Evolutionary conservation across 805 yeast species (phyloP).

Genomic region (Suhomyces pyralidae): DNA sequence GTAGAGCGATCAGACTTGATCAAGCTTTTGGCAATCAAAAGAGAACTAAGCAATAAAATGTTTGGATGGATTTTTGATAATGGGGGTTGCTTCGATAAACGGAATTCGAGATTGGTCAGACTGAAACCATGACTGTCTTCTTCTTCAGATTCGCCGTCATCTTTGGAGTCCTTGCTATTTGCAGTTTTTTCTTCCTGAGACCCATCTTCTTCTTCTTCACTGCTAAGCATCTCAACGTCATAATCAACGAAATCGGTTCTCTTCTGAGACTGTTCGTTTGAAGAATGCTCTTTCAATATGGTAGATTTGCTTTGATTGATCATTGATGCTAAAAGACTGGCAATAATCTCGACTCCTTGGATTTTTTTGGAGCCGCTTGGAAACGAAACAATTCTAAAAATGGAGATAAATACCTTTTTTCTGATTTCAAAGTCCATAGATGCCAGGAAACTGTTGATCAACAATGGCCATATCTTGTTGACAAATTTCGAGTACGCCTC

Average conservation of each 20-base stretch:
- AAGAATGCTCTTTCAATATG: constrained; percentile 12
- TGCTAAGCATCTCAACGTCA: constrained; percentile 10
- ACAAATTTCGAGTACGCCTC: constrained; percentile 35
- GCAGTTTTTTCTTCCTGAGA: constrained; percentile 2
- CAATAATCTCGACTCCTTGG: constrained; percentile 32
- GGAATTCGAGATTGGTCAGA: neutral
- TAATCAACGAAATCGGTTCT: constrained; percentile 2
- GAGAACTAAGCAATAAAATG: constrained; percentile 48
- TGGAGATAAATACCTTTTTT: constrained; percentile 50
- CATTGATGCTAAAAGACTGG: constrained; percentile 56
- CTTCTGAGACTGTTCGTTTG: neutral
- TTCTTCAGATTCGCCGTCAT: neutral
- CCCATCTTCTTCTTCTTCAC: constrained; percentile 8
- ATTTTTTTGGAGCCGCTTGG: constrained; percentile 30
- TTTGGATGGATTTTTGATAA: constrained; percentile 26
- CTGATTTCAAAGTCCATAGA: constrained; percentile 68
- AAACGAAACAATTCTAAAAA: constrained; percentile 51
- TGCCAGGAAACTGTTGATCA: constrained; percentile 66
- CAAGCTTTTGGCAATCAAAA: constrained; percentile 46
- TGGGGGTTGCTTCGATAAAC: neutral
- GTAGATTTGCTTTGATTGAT: constrained; percentile 50
- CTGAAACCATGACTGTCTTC: neutral
- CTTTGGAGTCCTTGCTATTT: constrained; percentile 2
- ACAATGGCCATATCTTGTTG: constrained; percentile 46
- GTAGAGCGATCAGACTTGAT: constrained; percentile 38